Conservation (phyloP, 1,284 basidiomycete species). For the Ustilago tritici region DNA sequence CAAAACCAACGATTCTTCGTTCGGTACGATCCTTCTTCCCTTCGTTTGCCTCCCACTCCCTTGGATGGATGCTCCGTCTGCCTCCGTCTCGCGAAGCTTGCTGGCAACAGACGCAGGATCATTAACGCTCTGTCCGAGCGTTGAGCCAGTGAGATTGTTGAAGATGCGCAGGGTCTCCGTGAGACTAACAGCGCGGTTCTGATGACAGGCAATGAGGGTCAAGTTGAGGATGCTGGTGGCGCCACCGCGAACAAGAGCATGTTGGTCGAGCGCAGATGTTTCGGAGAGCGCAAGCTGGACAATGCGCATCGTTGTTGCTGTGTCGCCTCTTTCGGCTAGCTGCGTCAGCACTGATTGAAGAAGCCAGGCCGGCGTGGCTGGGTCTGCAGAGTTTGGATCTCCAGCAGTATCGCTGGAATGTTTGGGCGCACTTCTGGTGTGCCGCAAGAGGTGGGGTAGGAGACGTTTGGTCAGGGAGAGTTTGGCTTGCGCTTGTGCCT, state of each 20-base stretch:
- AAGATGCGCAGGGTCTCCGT: slow-evolving; percentile 30
- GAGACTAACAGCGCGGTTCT: slow-evolving; percentile 14
- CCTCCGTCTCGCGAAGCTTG: not conserved
- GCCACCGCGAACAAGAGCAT: not conserved
- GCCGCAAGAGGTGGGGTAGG: slow-evolving; percentile 26
- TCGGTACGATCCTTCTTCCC: slow-evolving; percentile 5
- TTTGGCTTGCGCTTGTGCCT: slow-evolving; percentile 28
- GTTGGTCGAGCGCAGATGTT: not conserved
- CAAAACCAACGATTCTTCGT: slow-evolving; percentile 39
- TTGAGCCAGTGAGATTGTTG: slow-evolving; percentile 23
- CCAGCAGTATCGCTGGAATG: not conserved
- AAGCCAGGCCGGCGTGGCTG: slow-evolving; percentile 32
- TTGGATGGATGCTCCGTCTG: not conserved
- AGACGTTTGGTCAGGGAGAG: slow-evolving; percentile 33
- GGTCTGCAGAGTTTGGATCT: not conserved
- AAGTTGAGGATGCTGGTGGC: slow-evolving; percentile 26
- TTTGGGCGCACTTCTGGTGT: slow-evolving; percentile 1
- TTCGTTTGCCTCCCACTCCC: not conserved
- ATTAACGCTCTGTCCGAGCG: slow-evolving; percentile 9
- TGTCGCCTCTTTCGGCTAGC: slow-evolving; percentile 28
- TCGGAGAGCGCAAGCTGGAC: slow-evolving; percentile 30
- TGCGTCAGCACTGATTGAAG: slow-evolving; percentile 35
- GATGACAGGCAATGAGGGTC: slow-evolving; percentile 18
- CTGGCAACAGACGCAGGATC: slow-evolving; percentile 5
- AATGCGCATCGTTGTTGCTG: slow-evolving; percentile 21